Evolutionary conservation across 192 early-diverging fungal genomes (phyloP).

Genomic region (Gamsiella multidivaricata): DNA sequence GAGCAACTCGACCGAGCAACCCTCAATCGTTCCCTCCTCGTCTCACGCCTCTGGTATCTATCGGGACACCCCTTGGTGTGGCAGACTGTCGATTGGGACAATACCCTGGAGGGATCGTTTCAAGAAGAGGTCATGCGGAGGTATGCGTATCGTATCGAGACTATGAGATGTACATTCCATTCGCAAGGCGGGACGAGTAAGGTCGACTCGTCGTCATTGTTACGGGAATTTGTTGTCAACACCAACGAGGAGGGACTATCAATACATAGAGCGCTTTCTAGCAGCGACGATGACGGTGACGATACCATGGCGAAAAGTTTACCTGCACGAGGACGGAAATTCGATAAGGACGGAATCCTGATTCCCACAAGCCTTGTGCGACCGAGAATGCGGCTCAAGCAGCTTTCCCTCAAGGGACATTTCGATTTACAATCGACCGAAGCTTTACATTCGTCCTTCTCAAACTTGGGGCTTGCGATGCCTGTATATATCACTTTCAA

Average conservation of each 20-base stretch:
- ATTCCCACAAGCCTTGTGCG: not conserved
- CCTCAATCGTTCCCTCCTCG: constrained; percentile 14
- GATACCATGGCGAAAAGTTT: no score
- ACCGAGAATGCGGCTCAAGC: constrained; percentile 7
- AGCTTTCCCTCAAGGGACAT: constrained; percentile 28
- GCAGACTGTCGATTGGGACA: constrained; percentile 36
- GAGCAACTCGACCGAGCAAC: constrained; percentile 12
- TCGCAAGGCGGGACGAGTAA: constrained; percentile 21
- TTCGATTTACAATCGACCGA: constrained; percentile 5
- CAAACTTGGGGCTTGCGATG: no score
- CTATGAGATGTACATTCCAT: constrained; percentile 31
- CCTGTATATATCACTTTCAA: constrained; percentile 28
- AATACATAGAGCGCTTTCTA: not conserved
- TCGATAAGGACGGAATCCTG: no score
- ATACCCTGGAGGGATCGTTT: constrained; percentile 2
- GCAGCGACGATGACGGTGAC: not conserved
- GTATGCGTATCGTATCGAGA: constrained; percentile 16
- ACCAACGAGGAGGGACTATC: not conserved
- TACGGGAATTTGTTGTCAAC: constrained; percentile 1
- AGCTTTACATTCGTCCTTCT: not conserved
- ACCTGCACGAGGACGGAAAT: no score
- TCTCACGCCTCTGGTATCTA: constrained; percentile 16
- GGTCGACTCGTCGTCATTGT: constrained; percentile 14
- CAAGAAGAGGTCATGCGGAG: constrained; percentile 10
- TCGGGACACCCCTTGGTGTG: constrained; percentile 32